phyloP scores from a whole-genome alignment of 2,329 filamentous ascomycete genomes.

The Ceratocystis papillata region DNA sequence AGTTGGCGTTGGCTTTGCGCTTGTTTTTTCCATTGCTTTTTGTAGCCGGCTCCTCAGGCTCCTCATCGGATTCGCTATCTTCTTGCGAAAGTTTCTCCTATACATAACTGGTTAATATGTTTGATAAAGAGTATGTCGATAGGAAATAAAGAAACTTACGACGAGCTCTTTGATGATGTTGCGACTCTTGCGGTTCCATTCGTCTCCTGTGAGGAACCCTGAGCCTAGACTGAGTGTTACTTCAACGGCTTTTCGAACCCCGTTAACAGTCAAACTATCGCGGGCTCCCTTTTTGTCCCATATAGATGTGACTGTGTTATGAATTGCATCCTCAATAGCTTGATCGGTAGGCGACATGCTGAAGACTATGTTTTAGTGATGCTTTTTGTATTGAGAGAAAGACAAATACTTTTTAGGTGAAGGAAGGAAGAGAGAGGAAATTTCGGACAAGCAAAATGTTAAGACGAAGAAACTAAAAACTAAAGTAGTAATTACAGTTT shows the following conservation, averaged over 20 bases:
- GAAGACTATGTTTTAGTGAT: not conserved
- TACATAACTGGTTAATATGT: not conserved
- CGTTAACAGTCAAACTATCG: conserved; percentile 46
- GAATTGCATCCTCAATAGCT: conserved; percentile 38
- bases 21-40: conserved; percentile 27
- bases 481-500: not conserved
- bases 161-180: conserved; percentile 43
- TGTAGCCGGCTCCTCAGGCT: conserved; percentile 14
- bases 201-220: conserved; percentile 39
- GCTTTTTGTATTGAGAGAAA: conserved; percentile 2
- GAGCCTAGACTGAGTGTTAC: conserved; percentile 39
- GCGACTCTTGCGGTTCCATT: conserved; percentile 52
- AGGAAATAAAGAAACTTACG: conserved; percentile 34
- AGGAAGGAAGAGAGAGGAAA: not conserved
- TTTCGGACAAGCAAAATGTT: not conserved
- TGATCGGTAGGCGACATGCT: conserved; percentile 36
- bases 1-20: conserved; percentile 31
- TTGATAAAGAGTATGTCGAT: not conserved
- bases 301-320: conserved; percentile 38
- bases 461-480: not conserved
- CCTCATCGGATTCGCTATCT: conserved; percentile 7
- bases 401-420: not conserved
- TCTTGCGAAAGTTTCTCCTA: conserved; percentile 15
- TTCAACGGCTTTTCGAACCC: conserved; percentile 44
- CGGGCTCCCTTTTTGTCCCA: conserved; percentile 34